Conservation (phyloP, 331 rosid species). For the Acacia pycnantha region DNA sequence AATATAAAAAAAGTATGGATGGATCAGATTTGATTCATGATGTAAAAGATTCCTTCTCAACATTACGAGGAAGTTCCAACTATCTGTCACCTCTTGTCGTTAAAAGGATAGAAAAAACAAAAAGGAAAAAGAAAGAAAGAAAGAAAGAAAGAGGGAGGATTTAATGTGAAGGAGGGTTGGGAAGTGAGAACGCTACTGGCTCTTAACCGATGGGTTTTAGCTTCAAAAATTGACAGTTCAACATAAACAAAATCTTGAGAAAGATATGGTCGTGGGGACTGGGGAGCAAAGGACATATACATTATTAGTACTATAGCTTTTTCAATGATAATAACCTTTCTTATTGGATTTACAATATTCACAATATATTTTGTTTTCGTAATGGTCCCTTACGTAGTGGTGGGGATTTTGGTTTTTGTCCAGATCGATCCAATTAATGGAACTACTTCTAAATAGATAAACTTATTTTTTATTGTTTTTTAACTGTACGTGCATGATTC, state of each 20-base stretch:
- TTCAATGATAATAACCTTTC: not conserved
- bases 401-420: not conserved
- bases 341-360: not conserved
- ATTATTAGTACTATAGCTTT: not conserved
- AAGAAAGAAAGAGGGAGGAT: not conserved
- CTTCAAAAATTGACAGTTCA: constrained; percentile 35
- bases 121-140: not conserved
- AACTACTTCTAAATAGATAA: not conserved
- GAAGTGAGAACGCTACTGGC: constrained; percentile 1
- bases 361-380: not conserved
- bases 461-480: too few relatives aligned
- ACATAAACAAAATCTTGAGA: constrained; percentile 2
- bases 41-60: constrained; percentile 19
- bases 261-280: constrained; percentile 13
- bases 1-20: not conserved
- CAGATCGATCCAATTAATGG: not conserved
- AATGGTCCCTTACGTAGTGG: not conserved
- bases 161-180: not conserved
- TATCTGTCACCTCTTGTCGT: constrained; percentile 14
- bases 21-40: not conserved
- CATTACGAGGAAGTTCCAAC: constrained; percentile 21
- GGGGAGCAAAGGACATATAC: not conserved
- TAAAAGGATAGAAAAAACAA: not conserved
- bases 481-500: not conserved
- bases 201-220: not conserved